A percentile compares a stretch with the other conserved stretches of the same genome.
Evolutionary conservation across 2,329 filamentous ascomycete species (phyloP).

Genomic region (Verticillium zaregamsianum): DNA sequence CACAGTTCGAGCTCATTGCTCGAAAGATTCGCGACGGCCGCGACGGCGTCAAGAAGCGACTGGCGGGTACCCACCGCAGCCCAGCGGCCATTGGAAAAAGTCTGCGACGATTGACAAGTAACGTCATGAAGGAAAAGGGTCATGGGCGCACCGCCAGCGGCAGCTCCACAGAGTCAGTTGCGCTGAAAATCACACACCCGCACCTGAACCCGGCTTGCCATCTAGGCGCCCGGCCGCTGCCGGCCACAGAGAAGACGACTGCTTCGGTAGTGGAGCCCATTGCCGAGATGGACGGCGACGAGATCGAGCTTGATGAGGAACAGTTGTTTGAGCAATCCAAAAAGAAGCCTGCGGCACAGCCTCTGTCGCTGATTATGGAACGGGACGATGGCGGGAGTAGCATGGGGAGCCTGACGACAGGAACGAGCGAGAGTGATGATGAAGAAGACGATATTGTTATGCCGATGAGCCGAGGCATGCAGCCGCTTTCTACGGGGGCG

Average conservation of each 20-base stretch:
- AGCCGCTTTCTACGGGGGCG: conserved; percentile 5
- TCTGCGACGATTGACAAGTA: conserved; percentile 6
- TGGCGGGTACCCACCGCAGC: conserved; percentile 14
- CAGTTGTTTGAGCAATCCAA: neutral
- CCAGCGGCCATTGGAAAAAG: conserved; percentile 7
- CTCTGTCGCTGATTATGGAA: conserved; percentile 1
- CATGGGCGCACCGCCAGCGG: conserved; percentile 1
- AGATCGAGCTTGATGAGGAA: neutral
- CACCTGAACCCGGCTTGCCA: neutral
- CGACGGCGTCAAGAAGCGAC: conserved; percentile 10
- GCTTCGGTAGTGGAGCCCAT: conserved; percentile 4
- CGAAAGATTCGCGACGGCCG: conserved; percentile 12
- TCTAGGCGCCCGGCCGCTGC: neutral
- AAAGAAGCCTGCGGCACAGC: neutral
- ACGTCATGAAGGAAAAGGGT: neutral
- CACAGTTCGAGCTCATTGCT: conserved; percentile 41
- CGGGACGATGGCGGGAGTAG: conserved; percentile 9
- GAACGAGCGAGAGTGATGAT: conserved; percentile 17
- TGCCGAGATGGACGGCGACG: conserved; percentile 6
- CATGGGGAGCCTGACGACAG: conserved; percentile 23
- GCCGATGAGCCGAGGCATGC: conserved; percentile 9
- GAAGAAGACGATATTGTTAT: conserved; percentile 15
- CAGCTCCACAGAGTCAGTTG: conserved; percentile 1
- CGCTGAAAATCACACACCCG: neutral
- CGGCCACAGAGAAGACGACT: neutral